Base-by-base conservation (phyloP, 2,329 filamentous ascomycete genomes). In the Alternaria consortialis region DNA sequence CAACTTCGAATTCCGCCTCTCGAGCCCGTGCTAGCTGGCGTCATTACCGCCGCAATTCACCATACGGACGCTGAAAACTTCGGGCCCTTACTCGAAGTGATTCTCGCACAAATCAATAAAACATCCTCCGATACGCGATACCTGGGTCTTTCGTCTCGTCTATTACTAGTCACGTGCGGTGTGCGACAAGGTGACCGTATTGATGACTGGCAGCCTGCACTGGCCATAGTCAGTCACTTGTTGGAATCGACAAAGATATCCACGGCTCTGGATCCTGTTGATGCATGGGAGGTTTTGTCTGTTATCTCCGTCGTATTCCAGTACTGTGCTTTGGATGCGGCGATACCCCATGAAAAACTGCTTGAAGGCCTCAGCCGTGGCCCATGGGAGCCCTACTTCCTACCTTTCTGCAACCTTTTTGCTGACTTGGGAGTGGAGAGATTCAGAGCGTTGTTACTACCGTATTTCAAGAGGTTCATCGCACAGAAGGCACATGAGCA, bases 381-480 rank as follows among this genome's bases (percentile, higher is more conserved):
- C 44, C 84, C 85, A 1, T 85, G 94, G 70, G 87, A 90, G 71
- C 80, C 80, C 53, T 90, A 89, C 82, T 98, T 97, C 76, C 85
- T 98, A 43, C 86, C 89, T 0, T 97, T 98, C 77, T 97, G 93
- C 78, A 90, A 90, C 13, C 89, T 92, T 53, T 89, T 95, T 68
- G 90, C 92, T 0, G 86, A 92, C 55, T 83, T 96, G 36, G 89
- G 93, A 46, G 76, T 85, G 2, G 86, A 90, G 54, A 86, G 91
- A 39, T 99, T 98, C 74, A 86, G 88, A 55, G 89, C 88, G 65
- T 82, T 97, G n/a, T 85, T 97, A 32, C 83, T 94, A 7, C 90
- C 88, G 37, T 89, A 91, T 58, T 93, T 98, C 68, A 92, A 96
- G 77, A 92, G 87, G 86, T 97, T 95, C 71, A 84, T 97, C 63